phyloP scores from a whole-genome alignment of 2,329 filamentous ascomycete genomes.

The Fusarium avenaceum region DNA sequence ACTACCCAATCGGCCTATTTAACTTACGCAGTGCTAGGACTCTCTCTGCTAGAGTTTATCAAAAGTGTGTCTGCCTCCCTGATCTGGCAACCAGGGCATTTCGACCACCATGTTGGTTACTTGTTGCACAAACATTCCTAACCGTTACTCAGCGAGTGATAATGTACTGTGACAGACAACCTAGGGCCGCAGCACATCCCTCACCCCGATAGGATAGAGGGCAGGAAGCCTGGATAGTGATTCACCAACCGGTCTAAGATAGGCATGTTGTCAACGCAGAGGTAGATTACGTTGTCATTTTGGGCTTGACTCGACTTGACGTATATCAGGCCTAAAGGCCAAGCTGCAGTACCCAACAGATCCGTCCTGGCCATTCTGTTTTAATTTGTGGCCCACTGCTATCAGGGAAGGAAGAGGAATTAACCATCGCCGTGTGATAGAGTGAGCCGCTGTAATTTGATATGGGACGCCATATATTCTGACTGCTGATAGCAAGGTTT shows the following conservation, averaged over 20 bases:
- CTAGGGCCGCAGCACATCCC: background rate
- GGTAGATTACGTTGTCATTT: background rate
- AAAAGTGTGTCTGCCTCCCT: slow-evolving; percentile 12
- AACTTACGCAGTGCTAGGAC: slow-evolving; percentile 2
- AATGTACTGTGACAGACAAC: slow-evolving; percentile 3
- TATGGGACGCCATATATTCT: background rate
- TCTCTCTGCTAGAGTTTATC: slow-evolving; percentile 9
- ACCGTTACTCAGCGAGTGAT: slow-evolving; percentile 13
- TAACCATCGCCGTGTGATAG: slow-evolving; percentile 8
- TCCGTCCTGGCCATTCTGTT: background rate
- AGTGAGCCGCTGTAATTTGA: background rate
- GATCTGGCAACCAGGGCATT: slow-evolving; percentile 16
- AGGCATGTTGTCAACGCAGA: background rate
- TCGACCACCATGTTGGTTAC: slow-evolving; percentile 17
- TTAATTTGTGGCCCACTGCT: background rate
- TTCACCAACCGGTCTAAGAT: background rate
- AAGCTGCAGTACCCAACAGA: background rate
- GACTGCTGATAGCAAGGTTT: background rate
- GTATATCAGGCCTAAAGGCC: background rate
- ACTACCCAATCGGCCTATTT: slow-evolving; percentile 13
- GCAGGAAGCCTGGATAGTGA: slow-evolving; percentile 2
- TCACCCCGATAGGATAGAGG: background rate
- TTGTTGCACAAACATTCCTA: slow-evolving; percentile 37
- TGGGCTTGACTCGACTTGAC: background rate
- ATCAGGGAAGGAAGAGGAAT: slow-evolving; percentile 9